Conservation (phyloP, 345 rosid genomes). For the Punica granatum region DNA sequence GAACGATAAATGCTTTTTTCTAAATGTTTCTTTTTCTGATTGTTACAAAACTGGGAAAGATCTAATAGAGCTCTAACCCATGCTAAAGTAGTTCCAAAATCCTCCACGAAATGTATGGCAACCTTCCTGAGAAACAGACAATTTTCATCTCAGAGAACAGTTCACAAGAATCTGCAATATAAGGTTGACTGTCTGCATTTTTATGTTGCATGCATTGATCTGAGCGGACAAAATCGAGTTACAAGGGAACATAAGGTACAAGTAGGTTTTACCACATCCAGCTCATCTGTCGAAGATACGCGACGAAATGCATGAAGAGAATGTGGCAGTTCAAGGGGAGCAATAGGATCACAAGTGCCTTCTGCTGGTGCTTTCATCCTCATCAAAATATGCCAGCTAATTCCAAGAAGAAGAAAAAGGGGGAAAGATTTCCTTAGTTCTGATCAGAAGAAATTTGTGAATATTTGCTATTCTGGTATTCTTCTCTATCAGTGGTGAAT, state of each 20-base stretch:
- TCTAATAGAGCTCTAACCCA: conserved; percentile 44
- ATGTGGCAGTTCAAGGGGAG: conserved; percentile 88
- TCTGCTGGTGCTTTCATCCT: conserved; percentile 68
- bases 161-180: background rate
- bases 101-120: conserved; percentile 87
- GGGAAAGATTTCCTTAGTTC: too few relatives aligned
- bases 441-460: background rate
- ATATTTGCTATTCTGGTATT: too few relatives aligned
- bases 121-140: conserved; percentile 57
- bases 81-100: conserved; percentile 97
- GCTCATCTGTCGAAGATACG: conserved; percentile 62
- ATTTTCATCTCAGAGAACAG: background rate
- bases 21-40: background rate
- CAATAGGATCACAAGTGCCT: conserved; percentile 81
- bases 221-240: background rate
- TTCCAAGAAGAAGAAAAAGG: conserved; percentile 4
- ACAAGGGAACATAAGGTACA: background rate
- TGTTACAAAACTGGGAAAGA: too few relatives aligned
- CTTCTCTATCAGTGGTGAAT: too few relatives aligned
- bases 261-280: conserved; percentile 36
- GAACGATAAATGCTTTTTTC: background rate
- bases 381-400: conserved; percentile 92
- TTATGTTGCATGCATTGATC: background rate
- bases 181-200: background rate
- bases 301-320: conserved; percentile 85